Evolutionary conservation across 371 early-diverging fungal genomes (phyloP), one percentile per base, ranked within the genome.

Genomic region (Ordospora pajunii): DNA sequence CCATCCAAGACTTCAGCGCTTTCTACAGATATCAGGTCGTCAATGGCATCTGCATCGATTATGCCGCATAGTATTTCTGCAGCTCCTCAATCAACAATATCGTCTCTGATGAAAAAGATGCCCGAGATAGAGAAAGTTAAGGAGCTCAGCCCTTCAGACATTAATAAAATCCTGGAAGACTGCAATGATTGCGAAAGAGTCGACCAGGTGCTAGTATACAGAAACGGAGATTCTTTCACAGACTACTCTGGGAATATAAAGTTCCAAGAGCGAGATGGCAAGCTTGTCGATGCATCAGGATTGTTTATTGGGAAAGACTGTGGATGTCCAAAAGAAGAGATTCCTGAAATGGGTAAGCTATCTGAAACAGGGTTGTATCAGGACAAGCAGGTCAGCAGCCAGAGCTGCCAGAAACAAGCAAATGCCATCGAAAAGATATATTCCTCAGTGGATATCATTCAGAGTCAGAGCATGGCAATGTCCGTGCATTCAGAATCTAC

Each of bases 301-400:
- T 32, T 82, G 64, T 83, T 85, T 72, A 70, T 65, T 51, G 85
- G 85, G 23, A 62, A 78, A 67, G 85, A 85, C 46, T 85, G 85
- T 45, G 79, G 81, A n/a, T 82, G 83, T 62, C 51, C 43, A 23
- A 76, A 64, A 21, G 58, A 71, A 37, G 83, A 82, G 17, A 82
- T 82, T 22, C 78, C 80, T 12, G 48, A 70, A 17, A 76, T 68
- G 32, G 83, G 83, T n/a, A 76, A 79, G 32, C n/a, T 80, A 27
- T 75, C 78, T 21, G 78, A 68, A 11, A 74, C 74, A 12, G 83
- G 83, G 10, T 37, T 82, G 14, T 69, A 70, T 66, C 83, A 82
- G 43, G 78, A 76, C 52, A 71, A 77, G 17, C 7, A 22, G 22
- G 70, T 82, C 11, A 54, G 52, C 37, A 68, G 77, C 3, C 53